Evolutionary conservation across 2,329 filamentous ascomycete genomes (phyloP), one percentile per base, ranked within the genome.

Genomic region (Calonectria henricotiae): DNA sequence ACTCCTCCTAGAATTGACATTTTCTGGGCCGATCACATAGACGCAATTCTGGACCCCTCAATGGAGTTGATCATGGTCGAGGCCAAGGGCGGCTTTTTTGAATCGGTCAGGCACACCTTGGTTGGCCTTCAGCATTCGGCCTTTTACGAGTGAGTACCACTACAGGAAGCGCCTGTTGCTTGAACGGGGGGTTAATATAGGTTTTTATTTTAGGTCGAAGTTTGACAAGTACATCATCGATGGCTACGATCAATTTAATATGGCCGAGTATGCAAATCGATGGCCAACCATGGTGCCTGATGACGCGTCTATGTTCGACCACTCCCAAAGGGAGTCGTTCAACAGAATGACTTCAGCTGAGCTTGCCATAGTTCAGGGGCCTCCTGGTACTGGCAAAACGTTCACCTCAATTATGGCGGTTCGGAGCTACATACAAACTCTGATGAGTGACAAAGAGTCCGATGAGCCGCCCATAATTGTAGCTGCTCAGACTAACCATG

Each of bases 401-500:
- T 92, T 92, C 73, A 92, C 95, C 0, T 96, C 94, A 0, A 89
- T 96, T 2, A 84, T 91, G 30, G 92, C 92, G 0, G 80, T 98
- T 11, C 73, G 80, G 15, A 81, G 79, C 35, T 72, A 76, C 3
- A 62, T 81, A 1, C 89, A 89, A 55, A 85, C 92, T 1, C 83
- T 95, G 64, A 15, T 61, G 55, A 15, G 37, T 15, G 76, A 79
- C 80, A 2, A 76, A 78, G 1, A 84, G 82, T 0, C 89, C 92
- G 68, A 54, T 49, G 32, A 66, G 5, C 1, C 73, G 1, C 93
- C 93, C 0, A 91, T 98, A 35, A 86, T 98, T 23, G 86, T 98
- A 4, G 89, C 94, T 0, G 94, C 94, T 8, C 94, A 98, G 76
- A 98, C 95, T 0, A 98, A 98, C 69, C 94, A 98, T 80, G 95